Evolutionary conservation across 2,329 filamentous ascomycete genomes (phyloP), one percentile per base, ranked within the genome.

Genomic region (Zarea fungicola): DNA sequence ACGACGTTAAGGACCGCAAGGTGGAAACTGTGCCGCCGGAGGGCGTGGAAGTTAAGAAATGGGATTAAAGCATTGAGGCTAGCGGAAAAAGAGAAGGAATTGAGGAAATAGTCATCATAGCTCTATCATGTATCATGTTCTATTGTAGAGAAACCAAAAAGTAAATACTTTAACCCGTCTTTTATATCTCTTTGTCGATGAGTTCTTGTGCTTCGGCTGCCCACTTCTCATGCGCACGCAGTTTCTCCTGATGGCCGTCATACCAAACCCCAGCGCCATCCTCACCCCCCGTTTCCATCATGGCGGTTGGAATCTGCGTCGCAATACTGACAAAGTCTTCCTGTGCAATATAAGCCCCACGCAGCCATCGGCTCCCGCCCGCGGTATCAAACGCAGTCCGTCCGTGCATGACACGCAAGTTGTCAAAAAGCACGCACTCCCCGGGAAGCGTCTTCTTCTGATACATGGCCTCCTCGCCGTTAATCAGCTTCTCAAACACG

Each of bases 401-500:
- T 0, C 90, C 92, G 70, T 97, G 93, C 61, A 95, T 66, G n/a
- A 95, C 75, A 16, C 92, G 77, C 51, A 82, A 70, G 62, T 97
- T 97, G 63, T 95, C 85, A 62, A 99, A 97, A n/a, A 99, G 76
- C 11, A 91, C 90, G 62, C 89, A 95, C 60, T 96, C 87, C 3
- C 92, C 93, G 4, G 87, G 82, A 47, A 81, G 72, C 65, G 96
- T 72, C 65, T 85, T 85, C 51, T 85, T 74, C 70, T 92, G 77
- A 60, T 84, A 85, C 46, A 89, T 66, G 52, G 79, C 79, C 4
- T 70, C 62, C 0, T 75, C 67, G 1, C 72, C 61, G 55, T 88
- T 83, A 21, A 93, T 66, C 0, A 78, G 55, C 0, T 62, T 51
- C 42, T 82, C 75, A 58, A 95, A 89, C 2, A 64, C 60, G 28